A percentile compares a stretch with the other conserved stretches of the same genome.
phyloP scores from a whole-genome alignment of 2,329 filamentous ascomycete species.

The Zasmidium citrigriseum region DNA sequence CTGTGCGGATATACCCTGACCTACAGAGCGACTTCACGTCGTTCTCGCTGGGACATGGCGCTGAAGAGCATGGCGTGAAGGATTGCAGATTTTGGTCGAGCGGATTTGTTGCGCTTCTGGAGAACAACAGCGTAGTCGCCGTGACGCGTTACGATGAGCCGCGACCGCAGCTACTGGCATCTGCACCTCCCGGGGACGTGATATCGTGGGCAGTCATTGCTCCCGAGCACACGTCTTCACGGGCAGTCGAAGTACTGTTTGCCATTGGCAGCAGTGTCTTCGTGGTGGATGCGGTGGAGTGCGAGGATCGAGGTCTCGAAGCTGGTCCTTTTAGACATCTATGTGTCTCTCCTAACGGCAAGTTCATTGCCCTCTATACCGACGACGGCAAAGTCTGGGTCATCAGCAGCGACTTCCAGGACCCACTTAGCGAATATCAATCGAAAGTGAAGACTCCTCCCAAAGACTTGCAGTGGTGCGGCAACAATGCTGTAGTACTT shows the following conservation, averaged over 20 bases:
- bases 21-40: constrained; percentile 94
- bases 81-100: constrained; percentile 89
- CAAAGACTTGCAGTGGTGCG: constrained; percentile 92
- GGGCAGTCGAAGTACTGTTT: constrained; percentile 88
- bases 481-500: constrained; percentile 87
- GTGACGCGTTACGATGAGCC: constrained; percentile 92
- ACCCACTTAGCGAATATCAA: constrained; percentile 86
- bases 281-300: constrained; percentile 83
- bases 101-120: constrained; percentile 89
- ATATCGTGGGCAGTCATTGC: constrained; percentile 88
- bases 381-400: constrained; percentile 84
- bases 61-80: constrained; percentile 83
- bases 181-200: constrained; percentile 74
- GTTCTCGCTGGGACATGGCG: constrained; percentile 84
- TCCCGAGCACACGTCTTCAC: constrained; percentile 82
- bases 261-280: constrained; percentile 83
- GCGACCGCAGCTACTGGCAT: constrained; percentile 77
- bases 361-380: constrained; percentile 85
- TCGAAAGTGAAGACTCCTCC: constrained; percentile 82
- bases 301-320: constrained; percentile 86
- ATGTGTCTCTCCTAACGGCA: constrained; percentile 85
- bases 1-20: constrained; percentile 84
- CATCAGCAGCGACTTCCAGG: constrained; percentile 93
- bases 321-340: constrained; percentile 92
- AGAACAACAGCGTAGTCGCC: constrained; percentile 81